Evolutionary conservation across 352 stramenopile species (phyloP), one percentile per base, ranked within the genome.

Genomic region (Pythium pyrilobum): DNA sequence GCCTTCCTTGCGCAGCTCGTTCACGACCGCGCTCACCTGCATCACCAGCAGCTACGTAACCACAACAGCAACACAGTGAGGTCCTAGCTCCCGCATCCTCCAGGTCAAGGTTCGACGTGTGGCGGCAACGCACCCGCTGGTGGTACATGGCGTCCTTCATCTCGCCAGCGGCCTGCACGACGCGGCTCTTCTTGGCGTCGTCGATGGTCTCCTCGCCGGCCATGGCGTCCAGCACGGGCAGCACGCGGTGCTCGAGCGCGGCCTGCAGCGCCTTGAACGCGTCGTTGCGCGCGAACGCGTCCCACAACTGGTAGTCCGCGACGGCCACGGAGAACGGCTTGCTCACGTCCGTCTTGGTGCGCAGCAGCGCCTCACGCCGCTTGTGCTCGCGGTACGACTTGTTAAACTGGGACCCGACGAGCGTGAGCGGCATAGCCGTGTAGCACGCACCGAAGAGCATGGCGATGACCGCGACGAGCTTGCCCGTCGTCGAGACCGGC

Each of bases 361-460:
- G 77, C 21, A 85, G 43, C 20, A 90, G 57, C 18, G 80, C 81
- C 39, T 89, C 78, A 25, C 81, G 74, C 18, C 77, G 66, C 62
- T 88, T 91, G 56, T 91, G 77, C 51, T 89, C 81, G 23, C 79
- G 75, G 43, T 89, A 91, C 53, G 77, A 88, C 45, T 85, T 86
- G 60, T 91, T 89, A 52, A 89, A 91, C 53, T 91, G 80, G 18
- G 74, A 87, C 20, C 80, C 80, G 31, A 91, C 80, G 25, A 91
- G 67, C 23, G 80, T 91, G 34, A 91, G 66, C 4, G 80, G 80
- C 80, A 91, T 88, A 24, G 80, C 80, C 37, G 76, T 91, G 63
- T 91, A 91, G 49, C 77, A 91, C 21, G 80, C 78, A 7, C 80
- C 80, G 38, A 91, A 87, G 50, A 91, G 77, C 80, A 91, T 91